Evolutionary conservation across 805 yeast genomes (phyloP).

Genomic region (Candida maris): DNA sequence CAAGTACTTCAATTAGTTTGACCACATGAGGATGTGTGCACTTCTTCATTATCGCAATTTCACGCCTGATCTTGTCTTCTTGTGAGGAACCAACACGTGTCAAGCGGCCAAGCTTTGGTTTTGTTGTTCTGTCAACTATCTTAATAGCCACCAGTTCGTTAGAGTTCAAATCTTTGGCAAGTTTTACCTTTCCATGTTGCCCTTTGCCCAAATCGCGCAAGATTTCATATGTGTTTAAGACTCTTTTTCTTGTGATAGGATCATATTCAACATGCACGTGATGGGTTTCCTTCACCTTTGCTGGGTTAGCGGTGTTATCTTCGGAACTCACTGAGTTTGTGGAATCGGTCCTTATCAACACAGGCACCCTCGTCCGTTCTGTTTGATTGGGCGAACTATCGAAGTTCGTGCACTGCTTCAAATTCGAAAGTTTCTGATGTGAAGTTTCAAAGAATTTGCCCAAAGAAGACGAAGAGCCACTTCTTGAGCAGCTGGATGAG

Average conservation of each 20-base stretch:
- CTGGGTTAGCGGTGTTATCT: constrained; percentile 3
- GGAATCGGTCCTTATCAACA: constrained; percentile 6
- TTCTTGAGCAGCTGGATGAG: constrained; percentile 1
- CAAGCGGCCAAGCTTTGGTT: constrained; percentile 47
- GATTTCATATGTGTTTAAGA: constrained; percentile 86
- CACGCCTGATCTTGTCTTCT: constrained; percentile 76
- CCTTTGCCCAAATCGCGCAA: constrained; percentile 86
- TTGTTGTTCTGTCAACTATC: constrained; percentile 74
- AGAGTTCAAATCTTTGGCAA: constrained; percentile 70
- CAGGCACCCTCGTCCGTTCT: too few species aligned
- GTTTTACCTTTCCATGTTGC: constrained; percentile 97
- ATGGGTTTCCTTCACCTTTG: constrained; percentile 75
- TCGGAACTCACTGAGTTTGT: constrained; percentile 1
- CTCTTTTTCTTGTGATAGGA: constrained; percentile 76
- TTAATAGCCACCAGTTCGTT: constrained; percentile 84
- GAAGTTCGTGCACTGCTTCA: constrained; percentile 6
- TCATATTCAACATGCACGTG: constrained; percentile 81
- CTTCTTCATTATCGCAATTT: constrained; percentile 90
- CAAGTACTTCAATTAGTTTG: constrained; percentile 77
- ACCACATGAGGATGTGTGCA: constrained; percentile 94
- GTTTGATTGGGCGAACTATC: too few species aligned
- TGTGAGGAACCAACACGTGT: constrained; percentile 33
- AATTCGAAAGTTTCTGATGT: constrained; percentile 9
- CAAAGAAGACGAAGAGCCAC: constrained; percentile 20
- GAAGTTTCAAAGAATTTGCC: constrained; percentile 20